Conservation (phyloP, 176 grass and related monocot species). For the Chloris gayana region DNA sequence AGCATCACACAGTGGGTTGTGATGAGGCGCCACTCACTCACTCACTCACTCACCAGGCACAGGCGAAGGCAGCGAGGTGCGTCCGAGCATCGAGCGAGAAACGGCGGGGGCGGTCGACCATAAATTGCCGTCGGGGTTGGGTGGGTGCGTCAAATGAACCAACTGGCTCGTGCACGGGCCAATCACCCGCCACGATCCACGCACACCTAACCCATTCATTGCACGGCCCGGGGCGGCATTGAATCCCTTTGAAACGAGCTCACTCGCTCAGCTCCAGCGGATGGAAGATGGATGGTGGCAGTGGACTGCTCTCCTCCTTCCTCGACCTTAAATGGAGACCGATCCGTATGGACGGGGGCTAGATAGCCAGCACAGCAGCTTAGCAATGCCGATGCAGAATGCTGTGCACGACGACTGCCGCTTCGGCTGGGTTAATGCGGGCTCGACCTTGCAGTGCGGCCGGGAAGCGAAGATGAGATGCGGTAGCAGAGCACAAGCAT, state of each 20-base stretch:
- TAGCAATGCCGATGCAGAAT: not conserved
- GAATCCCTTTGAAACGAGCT: slow-evolving; percentile 35
- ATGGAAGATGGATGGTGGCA: not conserved
- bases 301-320: not conserved
- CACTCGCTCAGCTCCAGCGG: not conserved
- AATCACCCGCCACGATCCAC: slow-evolving; percentile 6
- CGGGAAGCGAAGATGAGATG: not conserved
- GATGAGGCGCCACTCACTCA: not conserved
- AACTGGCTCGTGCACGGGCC: slow-evolving; percentile 7
- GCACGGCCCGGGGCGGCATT: slow-evolving; percentile 39
- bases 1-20: not conserved
- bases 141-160: not conserved
- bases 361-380: not conserved
- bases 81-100: not conserved
- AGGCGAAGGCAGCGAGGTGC: not conserved
- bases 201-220: slow-evolving; percentile 55
- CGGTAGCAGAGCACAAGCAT: slow-evolving; percentile 1
- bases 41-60: too few relatives aligned
- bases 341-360: slow-evolving; percentile 1
- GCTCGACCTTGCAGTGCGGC: not conserved
- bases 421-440: not conserved
- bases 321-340: slow-evolving; percentile 2
- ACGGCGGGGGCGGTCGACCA: slow-evolving; percentile 45
- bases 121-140: slow-evolving; percentile 82
- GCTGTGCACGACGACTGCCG: slow-evolving; percentile 8